phyloP scores from a whole-genome alignment of 169 alveolate species.

The Nephromyces sp. region DNA sequence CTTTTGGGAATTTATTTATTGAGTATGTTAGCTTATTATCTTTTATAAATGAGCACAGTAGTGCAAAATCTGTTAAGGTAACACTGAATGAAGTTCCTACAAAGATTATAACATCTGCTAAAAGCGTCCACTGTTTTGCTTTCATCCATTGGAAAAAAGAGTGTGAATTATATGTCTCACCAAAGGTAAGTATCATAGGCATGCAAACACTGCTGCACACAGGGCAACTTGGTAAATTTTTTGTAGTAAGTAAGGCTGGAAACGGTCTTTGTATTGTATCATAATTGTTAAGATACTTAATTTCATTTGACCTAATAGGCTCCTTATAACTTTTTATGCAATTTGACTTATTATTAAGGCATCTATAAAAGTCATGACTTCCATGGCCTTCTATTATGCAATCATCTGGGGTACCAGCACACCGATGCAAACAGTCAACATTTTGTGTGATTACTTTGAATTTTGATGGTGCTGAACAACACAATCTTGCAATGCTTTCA shows the following conservation, averaged over 20 bases:
- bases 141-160: not conserved
- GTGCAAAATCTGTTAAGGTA: not conserved
- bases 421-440: conserved; percentile 62
- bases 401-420: conserved; percentile 52
- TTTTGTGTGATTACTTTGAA: conserved; percentile 57
- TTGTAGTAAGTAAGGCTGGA: too few species aligned
- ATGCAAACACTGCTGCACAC: not conserved
- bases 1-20: not conserved
- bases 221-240: not conserved
- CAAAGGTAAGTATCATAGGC: not conserved
- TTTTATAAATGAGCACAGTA: not conserved
- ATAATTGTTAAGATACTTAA: too few species aligned
- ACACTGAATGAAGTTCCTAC: not conserved
- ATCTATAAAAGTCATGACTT: not conserved
- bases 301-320: too few species aligned
- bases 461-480: not conserved
- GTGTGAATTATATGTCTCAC: not conserved
- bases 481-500: not conserved
- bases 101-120: not conserved
- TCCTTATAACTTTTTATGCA: not conserved
- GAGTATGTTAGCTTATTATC: not conserved
- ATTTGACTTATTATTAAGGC: not conserved
- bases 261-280: too few species aligned
- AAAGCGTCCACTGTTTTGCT: not conserved
- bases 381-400: conserved; percentile 65